These are phyloP conservation scores for Whalleya microplaca DNA, from an alignment of 2,329 filamentous ascomycete genomes.

Conservation along the genomic window DNA sequence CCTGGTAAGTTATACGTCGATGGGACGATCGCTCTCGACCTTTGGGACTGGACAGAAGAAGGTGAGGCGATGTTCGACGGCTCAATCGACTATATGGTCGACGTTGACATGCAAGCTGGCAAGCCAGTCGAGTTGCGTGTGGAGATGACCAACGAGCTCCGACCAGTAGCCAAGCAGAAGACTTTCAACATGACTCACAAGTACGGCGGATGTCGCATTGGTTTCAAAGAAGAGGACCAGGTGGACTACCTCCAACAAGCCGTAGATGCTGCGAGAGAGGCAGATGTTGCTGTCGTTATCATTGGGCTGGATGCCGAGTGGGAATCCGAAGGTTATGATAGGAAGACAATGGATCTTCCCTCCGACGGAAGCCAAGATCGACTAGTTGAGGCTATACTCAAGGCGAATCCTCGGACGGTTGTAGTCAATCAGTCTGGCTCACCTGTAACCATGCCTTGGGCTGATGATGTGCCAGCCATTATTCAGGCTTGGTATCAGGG, in stretches of 20 bases:
- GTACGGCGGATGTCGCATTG: conserved; percentile 73
- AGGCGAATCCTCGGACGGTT: conserved; percentile 66
- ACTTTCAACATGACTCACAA: conserved; percentile 62
- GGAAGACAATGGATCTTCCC: conserved; percentile 63
- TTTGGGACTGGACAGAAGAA: conserved; percentile 72
- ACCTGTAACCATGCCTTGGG: conserved; percentile 73
- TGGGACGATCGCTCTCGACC: conserved; percentile 62
- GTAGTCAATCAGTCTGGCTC: conserved; percentile 73
- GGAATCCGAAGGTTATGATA: conserved; percentile 76
- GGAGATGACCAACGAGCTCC: conserved; percentile 69
- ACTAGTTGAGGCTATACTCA: conserved; percentile 64
- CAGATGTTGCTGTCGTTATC: conserved; percentile 70
- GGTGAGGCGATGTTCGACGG: conserved; percentile 74
- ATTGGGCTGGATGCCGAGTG: conserved; percentile 74
- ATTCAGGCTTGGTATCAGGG: conserved; percentile 74
- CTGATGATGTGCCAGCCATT: conserved; percentile 64
- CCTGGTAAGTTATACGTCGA: conserved; percentile 65
- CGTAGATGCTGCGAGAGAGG: conserved; percentile 61
- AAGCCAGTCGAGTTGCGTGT: conserved; percentile 64
- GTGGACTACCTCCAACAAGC: conserved; percentile 67
- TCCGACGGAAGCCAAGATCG: conserved; percentile 61
- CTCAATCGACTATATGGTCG: conserved; percentile 65
- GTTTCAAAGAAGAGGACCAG: conserved; percentile 69
- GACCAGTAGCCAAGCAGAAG: conserved; percentile 63
- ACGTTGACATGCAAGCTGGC: conserved; percentile 61